Conservation (phyloP, 2,329 filamentous ascomycete species). For the Aaosphaeria arxii region DNA sequence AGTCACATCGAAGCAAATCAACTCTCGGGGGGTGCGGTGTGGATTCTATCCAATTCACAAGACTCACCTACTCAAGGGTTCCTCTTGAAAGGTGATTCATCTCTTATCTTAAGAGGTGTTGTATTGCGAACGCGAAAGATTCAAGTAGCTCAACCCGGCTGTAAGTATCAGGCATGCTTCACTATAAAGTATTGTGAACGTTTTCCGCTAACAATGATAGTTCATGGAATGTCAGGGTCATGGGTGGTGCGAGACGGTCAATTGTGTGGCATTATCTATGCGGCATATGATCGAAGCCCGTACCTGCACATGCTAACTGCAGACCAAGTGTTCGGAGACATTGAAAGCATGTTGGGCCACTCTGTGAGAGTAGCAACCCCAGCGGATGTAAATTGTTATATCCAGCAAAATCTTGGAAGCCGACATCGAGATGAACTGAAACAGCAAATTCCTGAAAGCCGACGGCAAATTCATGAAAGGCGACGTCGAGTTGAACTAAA, state of each 20-base stretch:
- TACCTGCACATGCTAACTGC: constrained; percentile 8
- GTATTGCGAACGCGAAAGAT: constrained; percentile 8
- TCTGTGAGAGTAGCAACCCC: background rate
- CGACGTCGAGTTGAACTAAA: too few species aligned
- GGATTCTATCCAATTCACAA: background rate
- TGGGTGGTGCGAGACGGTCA: constrained; percentile 5
- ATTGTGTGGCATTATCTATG: constrained; percentile 5
- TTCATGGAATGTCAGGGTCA: constrained; percentile 5
- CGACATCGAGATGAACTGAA: too few species aligned
- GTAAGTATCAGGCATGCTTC: background rate
- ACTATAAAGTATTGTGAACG: background rate
- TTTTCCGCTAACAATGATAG: background rate
- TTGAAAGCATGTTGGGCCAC: background rate
- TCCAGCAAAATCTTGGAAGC: too few species aligned
- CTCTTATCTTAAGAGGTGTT: constrained; percentile 2
- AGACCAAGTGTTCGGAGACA: constrained; percentile 5
- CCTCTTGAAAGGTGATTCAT: constrained; percentile 5
- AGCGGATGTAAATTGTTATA: background rate
- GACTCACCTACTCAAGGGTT: constrained; percentile 2
- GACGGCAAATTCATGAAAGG: too few species aligned
- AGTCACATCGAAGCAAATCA: background rate
- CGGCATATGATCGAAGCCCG: constrained; percentile 4
- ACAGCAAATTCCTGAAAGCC: too few species aligned
- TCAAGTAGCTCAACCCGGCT: background rate
- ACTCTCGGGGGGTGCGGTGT: constrained; percentile 1